These are phyloP conservation scores for Daldinia grandis DNA, from an alignment of 495 filamentous ascomycete species.

Conservation along the genomic window DNA sequence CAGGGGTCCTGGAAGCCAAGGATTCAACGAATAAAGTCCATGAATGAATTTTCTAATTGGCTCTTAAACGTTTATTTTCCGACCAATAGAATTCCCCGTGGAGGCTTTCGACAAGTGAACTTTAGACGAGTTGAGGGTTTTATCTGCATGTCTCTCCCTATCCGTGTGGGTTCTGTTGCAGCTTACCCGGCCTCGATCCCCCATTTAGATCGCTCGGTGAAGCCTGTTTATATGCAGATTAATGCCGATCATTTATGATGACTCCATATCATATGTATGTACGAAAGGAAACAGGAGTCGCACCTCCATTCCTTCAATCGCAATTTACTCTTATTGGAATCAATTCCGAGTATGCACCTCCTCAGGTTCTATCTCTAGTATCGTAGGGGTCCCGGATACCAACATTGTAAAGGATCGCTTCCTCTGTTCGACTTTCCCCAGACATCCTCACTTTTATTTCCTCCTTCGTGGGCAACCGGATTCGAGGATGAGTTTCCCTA, in stretches of 20 bases:
- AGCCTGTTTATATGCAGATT: constrained; percentile 20
- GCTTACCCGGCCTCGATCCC: constrained; percentile 19
- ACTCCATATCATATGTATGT: constrained; percentile 12
- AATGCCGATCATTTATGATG: constrained; percentile 16
- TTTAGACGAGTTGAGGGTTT: constrained; percentile 20
- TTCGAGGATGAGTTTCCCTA: not conserved
- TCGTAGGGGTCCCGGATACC: not conserved
- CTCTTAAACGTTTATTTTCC: constrained; percentile 18
- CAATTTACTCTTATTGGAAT: constrained; percentile 2
- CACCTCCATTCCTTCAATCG: constrained; percentile 15
- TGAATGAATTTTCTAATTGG: constrained; percentile 39
- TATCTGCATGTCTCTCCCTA: constrained; percentile 44
- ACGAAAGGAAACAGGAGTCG: constrained; percentile 8
- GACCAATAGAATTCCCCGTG: constrained; percentile 26
- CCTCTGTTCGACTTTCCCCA: not conserved
- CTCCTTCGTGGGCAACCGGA: not conserved
- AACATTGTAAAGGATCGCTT: not conserved
- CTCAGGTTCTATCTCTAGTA: not conserved
- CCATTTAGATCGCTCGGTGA: constrained; percentile 35
- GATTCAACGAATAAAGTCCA: constrained; percentile 31
- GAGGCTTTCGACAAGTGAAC: constrained; percentile 3
- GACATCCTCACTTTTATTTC: not conserved
- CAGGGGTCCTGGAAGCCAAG: constrained; percentile 26
- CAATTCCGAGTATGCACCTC: not conserved
- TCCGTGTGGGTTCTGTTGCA: constrained; percentile 23